Evolutionary conservation across 2,329 filamentous ascomycete species (phyloP).

Genomic region (Aspergillus pseudotamarii): DNA sequence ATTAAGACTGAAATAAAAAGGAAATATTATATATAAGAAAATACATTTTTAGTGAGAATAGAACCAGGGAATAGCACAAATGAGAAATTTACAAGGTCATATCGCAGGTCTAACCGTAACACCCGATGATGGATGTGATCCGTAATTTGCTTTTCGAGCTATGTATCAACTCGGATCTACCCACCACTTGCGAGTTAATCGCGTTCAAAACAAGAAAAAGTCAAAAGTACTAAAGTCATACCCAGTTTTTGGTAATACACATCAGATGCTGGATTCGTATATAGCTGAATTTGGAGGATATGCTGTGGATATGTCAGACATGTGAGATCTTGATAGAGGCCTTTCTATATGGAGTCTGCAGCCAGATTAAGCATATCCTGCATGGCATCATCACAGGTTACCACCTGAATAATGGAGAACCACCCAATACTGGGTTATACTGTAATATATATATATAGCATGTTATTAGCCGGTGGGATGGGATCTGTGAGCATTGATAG

Average conservation of each 20-base stretch:
- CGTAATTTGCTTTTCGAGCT: neutral
- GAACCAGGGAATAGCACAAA: neutral
- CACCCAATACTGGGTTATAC: neutral
- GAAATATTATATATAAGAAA: neutral
- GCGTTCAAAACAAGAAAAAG: too few species aligned
- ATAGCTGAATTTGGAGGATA: neutral
- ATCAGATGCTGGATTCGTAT: neutral
- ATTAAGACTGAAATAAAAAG: neutral
- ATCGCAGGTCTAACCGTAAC: neutral
- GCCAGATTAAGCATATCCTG: conserved; percentile 13
- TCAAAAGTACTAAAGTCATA: neutral
- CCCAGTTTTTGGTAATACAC: neutral
- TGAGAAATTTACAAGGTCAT: neutral
- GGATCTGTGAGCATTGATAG: neutral
- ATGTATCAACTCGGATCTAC: neutral
- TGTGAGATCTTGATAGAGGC: neutral
- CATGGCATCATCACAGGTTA: neutral
- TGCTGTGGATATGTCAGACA: neutral
- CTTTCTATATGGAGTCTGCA: neutral
- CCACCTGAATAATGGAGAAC: neutral
- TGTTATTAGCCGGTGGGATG: neutral
- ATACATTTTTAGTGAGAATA: neutral
- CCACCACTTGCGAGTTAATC: neutral
- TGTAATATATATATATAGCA: neutral
- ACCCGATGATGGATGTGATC: neutral